phyloP scores from a whole-genome alignment of 192 early-diverging fungal genomes.

The Glomus cerebriforme region DNA sequence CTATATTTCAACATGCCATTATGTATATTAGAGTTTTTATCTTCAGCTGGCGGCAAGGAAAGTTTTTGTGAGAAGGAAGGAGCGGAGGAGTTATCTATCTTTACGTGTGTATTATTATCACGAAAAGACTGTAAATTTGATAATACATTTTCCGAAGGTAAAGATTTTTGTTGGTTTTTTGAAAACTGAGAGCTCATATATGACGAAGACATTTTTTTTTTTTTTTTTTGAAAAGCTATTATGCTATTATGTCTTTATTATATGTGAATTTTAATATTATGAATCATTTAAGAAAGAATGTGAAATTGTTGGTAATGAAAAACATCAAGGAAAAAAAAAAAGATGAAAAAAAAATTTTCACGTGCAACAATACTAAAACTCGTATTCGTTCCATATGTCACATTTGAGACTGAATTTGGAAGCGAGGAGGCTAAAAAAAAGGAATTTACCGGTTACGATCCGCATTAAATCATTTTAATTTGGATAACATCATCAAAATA shows the following conservation, averaged over 20 bases:
- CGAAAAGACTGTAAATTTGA: neutral
- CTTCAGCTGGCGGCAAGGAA: neutral
- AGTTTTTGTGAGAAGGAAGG: neutral
- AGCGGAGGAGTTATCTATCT: neutral
- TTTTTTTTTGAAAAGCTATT: too few relatives aligned
- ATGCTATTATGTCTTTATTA: neutral
- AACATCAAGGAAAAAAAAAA: too few relatives aligned
- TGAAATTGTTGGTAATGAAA: too few relatives aligned
- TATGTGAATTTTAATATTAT: neutral
- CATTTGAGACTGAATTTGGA: too few relatives aligned
- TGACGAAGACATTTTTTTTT: neutral
- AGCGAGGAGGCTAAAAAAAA: too few relatives aligned
- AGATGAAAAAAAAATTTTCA: too few relatives aligned
- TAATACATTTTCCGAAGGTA: neutral
- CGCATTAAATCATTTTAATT: too few relatives aligned
- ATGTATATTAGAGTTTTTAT: neutral
- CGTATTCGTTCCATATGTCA: too few relatives aligned
- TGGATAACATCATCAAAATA: too few relatives aligned
- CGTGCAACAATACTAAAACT: too few relatives aligned
- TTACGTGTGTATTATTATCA: neutral
- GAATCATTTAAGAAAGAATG: too few relatives aligned
- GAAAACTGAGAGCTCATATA: neutral
- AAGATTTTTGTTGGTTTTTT: neutral
- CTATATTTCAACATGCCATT: neutral
- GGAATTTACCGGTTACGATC: too few relatives aligned